Conservation (phyloP, 495 filamentous ascomycete genomes). For the Penicillium taxi region DNA sequence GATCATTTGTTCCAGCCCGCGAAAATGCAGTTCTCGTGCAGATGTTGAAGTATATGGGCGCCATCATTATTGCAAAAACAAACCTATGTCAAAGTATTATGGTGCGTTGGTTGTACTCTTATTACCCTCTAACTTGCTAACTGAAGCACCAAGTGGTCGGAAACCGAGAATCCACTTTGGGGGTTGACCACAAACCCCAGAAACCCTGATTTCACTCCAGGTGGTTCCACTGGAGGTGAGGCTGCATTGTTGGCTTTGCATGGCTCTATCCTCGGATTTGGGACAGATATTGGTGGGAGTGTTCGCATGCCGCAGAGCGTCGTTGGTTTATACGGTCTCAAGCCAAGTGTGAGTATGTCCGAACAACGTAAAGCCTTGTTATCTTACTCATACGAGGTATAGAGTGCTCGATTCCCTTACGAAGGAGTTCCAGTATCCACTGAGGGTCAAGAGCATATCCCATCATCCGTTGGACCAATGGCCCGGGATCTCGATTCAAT, state of each 20-base stretch:
- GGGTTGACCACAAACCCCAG: constrained; percentile 45
- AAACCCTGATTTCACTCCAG: constrained; percentile 40
- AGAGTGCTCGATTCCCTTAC: constrained; percentile 43
- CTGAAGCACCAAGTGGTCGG: constrained; percentile 29
- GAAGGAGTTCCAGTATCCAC: constrained; percentile 40
- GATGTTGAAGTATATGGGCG: constrained; percentile 40
- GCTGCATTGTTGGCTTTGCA: constrained; percentile 50
- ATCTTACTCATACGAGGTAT: not conserved
- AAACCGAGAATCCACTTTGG: constrained; percentile 49
- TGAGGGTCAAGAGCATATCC: constrained; percentile 48
- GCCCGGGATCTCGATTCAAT: constrained; percentile 35
- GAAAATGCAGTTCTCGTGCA: constrained; percentile 42
- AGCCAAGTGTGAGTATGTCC: constrained; percentile 40
- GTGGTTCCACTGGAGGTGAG: constrained; percentile 61
- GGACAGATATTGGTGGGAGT: constrained; percentile 57
- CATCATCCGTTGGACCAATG: constrained; percentile 46
- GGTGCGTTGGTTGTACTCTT: constrained; percentile 18
- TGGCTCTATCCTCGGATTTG: constrained; percentile 57
- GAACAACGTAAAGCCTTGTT: not conserved
- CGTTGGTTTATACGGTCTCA: constrained; percentile 48
- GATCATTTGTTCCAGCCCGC: constrained; percentile 42
- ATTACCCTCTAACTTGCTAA: not conserved
- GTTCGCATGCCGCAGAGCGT: constrained; percentile 49
- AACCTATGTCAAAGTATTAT: constrained; percentile 50
- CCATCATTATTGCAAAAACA: constrained; percentile 54